Percentiles rank a stretch among this genome's conserved stretches.
phyloP scores from a whole-genome alignment of 2,329 filamentous ascomycete species.

The Lasiodiplodia theobromae region DNA sequence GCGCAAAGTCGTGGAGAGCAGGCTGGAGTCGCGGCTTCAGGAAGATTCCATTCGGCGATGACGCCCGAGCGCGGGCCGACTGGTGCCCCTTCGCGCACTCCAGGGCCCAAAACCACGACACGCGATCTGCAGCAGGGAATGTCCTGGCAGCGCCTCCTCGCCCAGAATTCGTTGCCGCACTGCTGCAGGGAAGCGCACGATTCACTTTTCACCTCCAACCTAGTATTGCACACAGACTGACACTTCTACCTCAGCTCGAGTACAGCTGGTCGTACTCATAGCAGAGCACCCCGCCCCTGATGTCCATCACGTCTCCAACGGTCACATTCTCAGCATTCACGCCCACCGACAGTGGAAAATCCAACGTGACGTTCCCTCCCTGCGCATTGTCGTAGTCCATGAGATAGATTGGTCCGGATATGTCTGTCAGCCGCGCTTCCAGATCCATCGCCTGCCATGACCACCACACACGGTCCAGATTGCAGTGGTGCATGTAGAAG shows the following conservation, averaged over 20 bases:
- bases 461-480: constrained; percentile 58
- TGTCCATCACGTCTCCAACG: constrained; percentile 29
- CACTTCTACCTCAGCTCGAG: not conserved
- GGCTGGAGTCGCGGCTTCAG: constrained; percentile 29
- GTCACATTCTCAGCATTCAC: constrained; percentile 28
- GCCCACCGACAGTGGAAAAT: constrained; percentile 21
- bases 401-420: constrained; percentile 32
- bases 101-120: constrained; percentile 20
- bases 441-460: constrained; percentile 59
- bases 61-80: constrained; percentile 16
- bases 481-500: constrained; percentile 52
- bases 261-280: constrained; percentile 29
- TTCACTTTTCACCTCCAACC: not conserved
- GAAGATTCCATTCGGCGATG: constrained; percentile 28
- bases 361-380: constrained; percentile 26
- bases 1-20: constrained; percentile 17
- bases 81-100: not conserved
- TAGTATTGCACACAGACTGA: not conserved
- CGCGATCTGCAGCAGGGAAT: not conserved
- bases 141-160: not conserved
- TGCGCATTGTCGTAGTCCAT: constrained; percentile 29
- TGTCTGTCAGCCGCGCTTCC: constrained; percentile 38
- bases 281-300: constrained; percentile 29
- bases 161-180: constrained; percentile 1
- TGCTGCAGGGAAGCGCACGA: not conserved